A percentile compares a stretch with the other conserved stretches of the same genome.
Evolutionary conservation across 225 moss, liverwort and hornwort genomes (phyloP).

Genomic region (Polytrichum formosum): DNA sequence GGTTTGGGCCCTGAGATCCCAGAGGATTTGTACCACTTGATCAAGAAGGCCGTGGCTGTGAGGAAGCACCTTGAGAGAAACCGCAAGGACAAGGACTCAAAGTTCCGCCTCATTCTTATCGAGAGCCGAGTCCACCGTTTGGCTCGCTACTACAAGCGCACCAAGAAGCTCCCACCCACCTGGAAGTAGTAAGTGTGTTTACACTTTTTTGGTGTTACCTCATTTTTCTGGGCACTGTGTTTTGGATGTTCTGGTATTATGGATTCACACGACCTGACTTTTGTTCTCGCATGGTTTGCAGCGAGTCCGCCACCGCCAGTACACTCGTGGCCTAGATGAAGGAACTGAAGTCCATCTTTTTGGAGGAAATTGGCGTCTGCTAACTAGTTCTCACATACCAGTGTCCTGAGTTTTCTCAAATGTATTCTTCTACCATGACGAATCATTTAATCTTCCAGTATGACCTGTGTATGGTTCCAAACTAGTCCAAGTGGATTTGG

Average conservation of each 20-base stretch:
- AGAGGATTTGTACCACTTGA: constrained; percentile 63
- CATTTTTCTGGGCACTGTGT: not conserved
- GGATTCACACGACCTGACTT: not conserved
- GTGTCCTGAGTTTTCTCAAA: too few species aligned
- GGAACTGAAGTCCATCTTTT: not conserved
- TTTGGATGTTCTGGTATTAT: not conserved
- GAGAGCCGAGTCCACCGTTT: constrained; percentile 64
- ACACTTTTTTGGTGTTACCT: too few species aligned
- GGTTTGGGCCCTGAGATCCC: constrained; percentile 69
- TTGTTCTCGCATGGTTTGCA: constrained; percentile 7
- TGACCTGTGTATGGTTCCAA: too few species aligned
- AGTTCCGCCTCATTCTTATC: constrained; percentile 65
- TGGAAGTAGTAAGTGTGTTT: constrained; percentile 62
- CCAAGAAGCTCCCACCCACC: constrained; percentile 66
- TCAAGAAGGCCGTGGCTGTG: constrained; percentile 72
- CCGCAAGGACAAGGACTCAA: constrained; percentile 69
- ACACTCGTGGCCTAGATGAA: constrained; percentile 51
- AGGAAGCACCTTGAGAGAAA: constrained; percentile 68
- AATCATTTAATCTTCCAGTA: too few species aligned
- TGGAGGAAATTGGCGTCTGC: too few species aligned
- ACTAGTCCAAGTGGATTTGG: too few species aligned
- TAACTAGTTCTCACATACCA: too few species aligned
- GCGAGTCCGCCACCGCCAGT: constrained; percentile 65
- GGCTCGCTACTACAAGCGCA: constrained; percentile 76
- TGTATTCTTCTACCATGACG: too few species aligned